Evolutionary conservation across 2,329 filamentous ascomycete genomes (phyloP), one percentile per base, ranked within the genome.

Genomic region (Cytospora mali): DNA sequence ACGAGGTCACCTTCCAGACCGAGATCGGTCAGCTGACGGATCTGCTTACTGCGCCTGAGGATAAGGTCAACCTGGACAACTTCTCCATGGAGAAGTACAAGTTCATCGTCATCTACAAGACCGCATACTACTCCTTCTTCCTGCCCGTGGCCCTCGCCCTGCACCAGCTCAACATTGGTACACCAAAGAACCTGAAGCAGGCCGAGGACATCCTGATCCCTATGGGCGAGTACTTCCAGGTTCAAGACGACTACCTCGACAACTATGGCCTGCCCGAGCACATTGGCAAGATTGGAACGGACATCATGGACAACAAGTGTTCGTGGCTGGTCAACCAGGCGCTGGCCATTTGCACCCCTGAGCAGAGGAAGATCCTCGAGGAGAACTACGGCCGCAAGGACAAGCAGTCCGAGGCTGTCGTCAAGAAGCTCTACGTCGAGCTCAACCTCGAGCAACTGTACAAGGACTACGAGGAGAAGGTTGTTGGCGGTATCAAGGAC

Each of bases 21-120:
- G 95, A 99, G 81, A 83, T 97, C 64, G 95, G 95, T 69, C 95
- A 99, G 84, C 83, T 93, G 61, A 96, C 93, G 77, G 95, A 99
- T 76, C 83, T 99, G 68, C 87, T 98, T 75, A 99, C 95, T 53
- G 95, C 95, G 42, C 95, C 95, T 49, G 95, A 99, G 80, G 93
- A 97, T 76, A 83, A 88, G 66, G 91, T 98, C 73, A 88, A 98
- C 79, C 88, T 99, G 67, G 83, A 91, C 84, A 97, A 97, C 82
- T 99, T 99, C 84, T 93, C 88, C 76, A 84, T 97, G 77, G 85
- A 93, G 66, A 99, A 97, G 84, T 97, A 97, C 83, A 88, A 84
- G 71, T 99, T 98, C 84, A 99, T 99, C 73, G 95, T 99, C 80
- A 91, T 96, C 79, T 98, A 96, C 88, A 99, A 99, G 88, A 99